Conservation (phyloP, 768 basidiomycete genomes). For the Hypsizygus marmoreus region DNA sequence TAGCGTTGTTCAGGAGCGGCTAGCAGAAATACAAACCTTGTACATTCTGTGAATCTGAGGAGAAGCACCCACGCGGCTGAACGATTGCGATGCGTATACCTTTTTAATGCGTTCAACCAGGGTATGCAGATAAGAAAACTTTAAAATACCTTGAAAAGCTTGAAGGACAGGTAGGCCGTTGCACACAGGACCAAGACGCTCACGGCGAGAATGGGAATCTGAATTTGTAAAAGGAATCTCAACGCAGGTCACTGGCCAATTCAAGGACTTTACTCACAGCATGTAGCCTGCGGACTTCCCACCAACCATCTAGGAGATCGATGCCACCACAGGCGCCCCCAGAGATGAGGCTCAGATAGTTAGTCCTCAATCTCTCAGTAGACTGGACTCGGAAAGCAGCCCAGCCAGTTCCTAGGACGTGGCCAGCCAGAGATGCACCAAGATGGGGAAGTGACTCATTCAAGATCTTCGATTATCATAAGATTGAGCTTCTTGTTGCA, state of each 20-base stretch:
- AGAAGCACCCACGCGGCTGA: conserved; percentile 52
- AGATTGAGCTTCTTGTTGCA: neutral
- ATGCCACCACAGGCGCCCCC: conserved; percentile 38
- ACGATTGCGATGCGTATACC: conserved; percentile 47
- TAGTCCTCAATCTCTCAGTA: conserved; percentile 27
- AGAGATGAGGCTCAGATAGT: conserved; percentile 38
- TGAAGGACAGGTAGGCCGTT: conserved; percentile 40
- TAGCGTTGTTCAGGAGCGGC: neutral
- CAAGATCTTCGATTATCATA: conserved; percentile 36
- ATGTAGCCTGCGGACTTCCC: conserved; percentile 34
- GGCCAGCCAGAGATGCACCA: conserved; percentile 46
- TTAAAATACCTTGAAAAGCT: conserved; percentile 41
- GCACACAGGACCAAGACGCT: conserved; percentile 37
- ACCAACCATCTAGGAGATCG: conserved; percentile 46
- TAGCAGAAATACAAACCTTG: conserved; percentile 34
- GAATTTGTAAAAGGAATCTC: conserved; percentile 1
- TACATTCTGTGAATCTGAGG: conserved; percentile 45
- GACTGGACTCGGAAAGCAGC: conserved; percentile 41
- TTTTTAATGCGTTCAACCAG: conserved; percentile 13
- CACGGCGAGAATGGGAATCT: conserved; percentile 44
- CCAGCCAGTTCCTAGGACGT: conserved; percentile 50
- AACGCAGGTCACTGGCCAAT: too few relatives aligned
- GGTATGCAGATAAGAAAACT: neutral
- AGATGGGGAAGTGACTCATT: conserved; percentile 56
- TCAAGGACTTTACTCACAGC: too few relatives aligned